These are phyloP conservation scores for Viridothelium virens DNA, from an alignment of 495 filamentous ascomycete species.

Conservation along the genomic window DNA sequence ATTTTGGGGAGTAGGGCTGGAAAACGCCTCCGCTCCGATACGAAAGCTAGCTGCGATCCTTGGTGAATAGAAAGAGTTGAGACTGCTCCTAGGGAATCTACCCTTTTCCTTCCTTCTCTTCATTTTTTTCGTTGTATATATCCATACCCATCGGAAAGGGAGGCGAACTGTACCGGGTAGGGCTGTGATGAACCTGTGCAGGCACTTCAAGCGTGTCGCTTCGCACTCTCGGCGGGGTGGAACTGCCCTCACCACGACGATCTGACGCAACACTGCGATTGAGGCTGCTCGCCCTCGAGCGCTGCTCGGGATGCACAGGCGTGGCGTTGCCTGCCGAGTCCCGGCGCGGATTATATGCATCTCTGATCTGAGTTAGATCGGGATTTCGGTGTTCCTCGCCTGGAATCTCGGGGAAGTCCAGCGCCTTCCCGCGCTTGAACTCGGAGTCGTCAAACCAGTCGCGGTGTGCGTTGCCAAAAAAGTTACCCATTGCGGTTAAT, in stretches of 20 bases:
- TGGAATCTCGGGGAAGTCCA: constrained; percentile 45
- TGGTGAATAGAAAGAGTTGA: no score
- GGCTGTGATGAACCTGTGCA: background rate
- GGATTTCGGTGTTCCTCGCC: constrained; percentile 43
- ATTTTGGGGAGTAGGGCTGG: no score
- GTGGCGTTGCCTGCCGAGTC: constrained; percentile 21
- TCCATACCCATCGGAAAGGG: background rate
- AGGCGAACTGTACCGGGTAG: background rate
- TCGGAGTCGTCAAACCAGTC: constrained; percentile 41
- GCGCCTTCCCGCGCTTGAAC: constrained; percentile 39
- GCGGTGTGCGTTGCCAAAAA: constrained; percentile 38
- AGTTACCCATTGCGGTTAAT: constrained; percentile 31
- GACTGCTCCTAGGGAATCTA: background rate
- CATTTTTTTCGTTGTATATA: background rate
- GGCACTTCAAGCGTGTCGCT: constrained; percentile 14
- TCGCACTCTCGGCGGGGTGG: constrained; percentile 3
- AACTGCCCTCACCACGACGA: background rate
- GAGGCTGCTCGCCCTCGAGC: constrained; percentile 29
- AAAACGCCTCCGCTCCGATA: no score
- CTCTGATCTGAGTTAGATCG: constrained; percentile 34
- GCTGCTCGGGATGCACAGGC: constrained; percentile 15
- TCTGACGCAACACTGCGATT: background rate
- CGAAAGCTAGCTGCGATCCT: no score
- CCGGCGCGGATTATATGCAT: constrained; percentile 35
- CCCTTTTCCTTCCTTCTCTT: constrained; percentile 4